phyloP scores from a whole-genome alignment of 345 rosid genomes.

The Populus ilicifolia region DNA sequence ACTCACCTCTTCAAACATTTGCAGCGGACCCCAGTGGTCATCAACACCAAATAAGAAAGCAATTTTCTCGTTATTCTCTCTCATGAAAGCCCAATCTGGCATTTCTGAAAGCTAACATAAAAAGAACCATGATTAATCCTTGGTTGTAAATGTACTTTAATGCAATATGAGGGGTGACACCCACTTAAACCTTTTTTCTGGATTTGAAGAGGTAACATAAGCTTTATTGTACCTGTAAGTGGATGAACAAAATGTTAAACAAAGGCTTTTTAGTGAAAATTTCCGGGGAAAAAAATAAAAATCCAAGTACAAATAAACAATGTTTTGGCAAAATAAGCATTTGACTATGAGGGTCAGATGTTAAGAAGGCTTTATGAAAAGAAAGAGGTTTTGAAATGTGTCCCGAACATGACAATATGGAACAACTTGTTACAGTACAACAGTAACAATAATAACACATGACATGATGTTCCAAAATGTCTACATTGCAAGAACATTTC shows the following conservation, averaged over 20 bases:
- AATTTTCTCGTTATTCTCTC: constrained; percentile 49
- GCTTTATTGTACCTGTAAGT: constrained; percentile 8
- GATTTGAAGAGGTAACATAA: background rate
- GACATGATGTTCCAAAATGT: background rate
- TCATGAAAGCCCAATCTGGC: constrained; percentile 79
- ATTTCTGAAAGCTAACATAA: constrained; percentile 54
- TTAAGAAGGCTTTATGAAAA: background rate
- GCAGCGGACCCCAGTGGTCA: constrained; percentile 90
- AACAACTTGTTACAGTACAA: background rate
- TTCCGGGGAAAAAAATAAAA: background rate
- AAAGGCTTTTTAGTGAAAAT: background rate
- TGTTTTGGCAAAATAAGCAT: background rate
- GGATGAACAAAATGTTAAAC: background rate
- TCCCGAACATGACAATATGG: no score
- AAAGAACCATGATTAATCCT: constrained; percentile 15
- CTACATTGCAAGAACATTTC: background rate
- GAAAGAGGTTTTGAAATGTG: background rate
- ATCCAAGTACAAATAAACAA: no score
- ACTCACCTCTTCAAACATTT: constrained; percentile 73
- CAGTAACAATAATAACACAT: background rate
- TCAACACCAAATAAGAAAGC: constrained; percentile 70
- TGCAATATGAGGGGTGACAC: background rate
- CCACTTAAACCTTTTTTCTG: constrained; percentile 2
- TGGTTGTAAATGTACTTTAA: background rate
- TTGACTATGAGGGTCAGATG: background rate